Base-by-base conservation (phyloP, 192 early-diverging fungal species). In the Coemansia sp. region DNA sequence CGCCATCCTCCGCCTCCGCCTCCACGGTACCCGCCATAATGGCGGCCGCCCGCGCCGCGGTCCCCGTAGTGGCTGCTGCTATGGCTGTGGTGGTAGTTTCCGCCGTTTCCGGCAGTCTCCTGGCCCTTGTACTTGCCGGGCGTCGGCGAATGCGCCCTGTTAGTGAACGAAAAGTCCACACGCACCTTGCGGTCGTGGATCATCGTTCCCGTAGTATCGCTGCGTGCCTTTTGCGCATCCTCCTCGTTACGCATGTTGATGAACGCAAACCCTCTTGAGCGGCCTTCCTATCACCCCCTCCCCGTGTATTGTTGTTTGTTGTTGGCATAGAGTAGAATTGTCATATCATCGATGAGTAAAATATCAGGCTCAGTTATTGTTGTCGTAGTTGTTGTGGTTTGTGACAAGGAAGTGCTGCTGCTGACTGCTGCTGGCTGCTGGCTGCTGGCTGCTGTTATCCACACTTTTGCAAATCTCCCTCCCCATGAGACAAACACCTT, bases 121-220 rank as follows among this genome's bases (percentile, higher is more conserved):
- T 72, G 75, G 19, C 69, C 75, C 69, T 64, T 67, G 58, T 71
- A 77, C 36, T 61, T 71, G 42, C 78, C 78, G 6, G 69, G 73
- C 57, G 66, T 71, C 15, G 73, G 42, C 10, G 69, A 62, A 41
- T 75, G 73, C 26, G 78, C 57, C 18, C 65, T 62, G 47, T 41
- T 72, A 32, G 74, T 81, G 48, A 81, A 63, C 32, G 78, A 81
- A 65, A 59, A 81, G 51, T 81, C 78, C 32, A 81, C 78, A 0
- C 78, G 70, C 41, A 81, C 74, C n/a, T 62, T 60, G 10, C 78
- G 73, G 32, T 81, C 74, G 43, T 81, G 73, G 52, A 81, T 16
- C 32, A 67, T 21, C 2, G 73, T 73, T 10, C 62, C 71, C 15
- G 67, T 65, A 0, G 68, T 42, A 5, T 69, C 70, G 15, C 70